Evolutionary conservation across 345 rosid genomes (phyloP), one percentile per base, ranked within the genome.

Genomic region (Salix suchowensis): DNA sequence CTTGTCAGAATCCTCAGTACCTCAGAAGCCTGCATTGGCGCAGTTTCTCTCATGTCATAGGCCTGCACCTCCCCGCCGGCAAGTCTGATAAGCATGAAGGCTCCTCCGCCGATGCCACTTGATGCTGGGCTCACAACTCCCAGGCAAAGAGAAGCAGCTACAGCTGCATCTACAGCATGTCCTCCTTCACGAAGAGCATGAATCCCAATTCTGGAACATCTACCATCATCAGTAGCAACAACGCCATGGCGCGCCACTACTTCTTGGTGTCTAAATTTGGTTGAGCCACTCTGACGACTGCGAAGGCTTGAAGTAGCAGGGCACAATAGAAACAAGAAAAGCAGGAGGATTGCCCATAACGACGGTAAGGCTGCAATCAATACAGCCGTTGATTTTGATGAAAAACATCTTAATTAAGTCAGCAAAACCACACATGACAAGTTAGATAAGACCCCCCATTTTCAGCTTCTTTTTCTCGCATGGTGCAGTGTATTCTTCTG

Each of bases 91-190:
- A 90, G 44, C 84, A 81, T 85, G 69, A 90, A 90, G 36, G 86
- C 83, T 77, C 92, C 92, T 34, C 94, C 92, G 4, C 94, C 92
- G 18, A 87, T 68, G 75, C 92, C 92, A 39, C 90, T 87, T 19
- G 91, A 87, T 19, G 89, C 87, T 0, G 94, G 77, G 79, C 85
- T 86, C 21, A 87, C 90, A 68, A 90, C 92, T 21, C 91, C 94
- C 73, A 84, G 74, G 72, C 92, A 90, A 6, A 89, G 72, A 4
- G 89, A 64, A 18, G 89, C 78, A 13, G 91, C 92, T 21, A 87
- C 91, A 0, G 91, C 75, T 6, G 89, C 89, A 79, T 88, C 92
- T 2, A 89, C 73, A 2, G 91, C 92, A 48, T 88, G 81, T 15
- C 92, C 94, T 68, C 94, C 88, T 15, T 64, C 50, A 8, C 82